Conservation (phyloP, 805 yeast species). For the Kockiozyma suomiensis region DNA sequence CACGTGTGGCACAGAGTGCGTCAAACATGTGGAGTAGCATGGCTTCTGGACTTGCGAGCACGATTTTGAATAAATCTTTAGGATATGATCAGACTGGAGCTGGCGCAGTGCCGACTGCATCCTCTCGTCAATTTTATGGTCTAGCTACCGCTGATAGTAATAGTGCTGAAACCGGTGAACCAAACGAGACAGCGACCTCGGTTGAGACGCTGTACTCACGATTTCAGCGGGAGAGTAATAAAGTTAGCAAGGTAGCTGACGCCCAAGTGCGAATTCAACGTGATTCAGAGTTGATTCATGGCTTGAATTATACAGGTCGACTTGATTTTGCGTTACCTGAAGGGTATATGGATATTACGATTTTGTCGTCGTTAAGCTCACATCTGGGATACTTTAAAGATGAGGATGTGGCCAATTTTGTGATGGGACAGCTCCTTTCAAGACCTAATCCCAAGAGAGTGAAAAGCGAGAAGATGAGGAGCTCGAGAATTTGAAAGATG, state of each 20-base stretch:
- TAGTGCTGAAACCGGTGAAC: background rate
- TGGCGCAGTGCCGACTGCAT: background rate
- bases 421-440: slow-evolving; percentile 58
- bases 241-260: slow-evolving; percentile 23
- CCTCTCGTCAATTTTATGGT: background rate
- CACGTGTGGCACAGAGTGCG: slow-evolving; percentile 37
- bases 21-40: slow-evolving; percentile 28
- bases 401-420: slow-evolving; percentile 76
- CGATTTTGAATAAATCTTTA: slow-evolving; percentile 30
- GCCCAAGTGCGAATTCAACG: slow-evolving; percentile 21
- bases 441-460: slow-evolving; percentile 30
- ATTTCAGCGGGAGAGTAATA: slow-evolving; percentile 24
- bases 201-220: slow-evolving; percentile 31
- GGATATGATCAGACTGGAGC: slow-evolving; percentile 21
- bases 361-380: slow-evolving; percentile 78
- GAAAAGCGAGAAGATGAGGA: slow-evolving; percentile 27
- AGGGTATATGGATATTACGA: slow-evolving; percentile 75
- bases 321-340: slow-evolving; percentile 80
- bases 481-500: background rate
- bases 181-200: background rate
- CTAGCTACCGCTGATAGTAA: too few species aligned
- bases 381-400: slow-evolving; percentile 90
- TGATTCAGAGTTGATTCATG: slow-evolving; percentile 44
- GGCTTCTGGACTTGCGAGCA: slow-evolving; percentile 35
- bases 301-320: slow-evolving; percentile 71